Evolutionary conservation across 768 basidiomycete genomes (phyloP).

Genomic region (Suillus alpinus): DNA sequence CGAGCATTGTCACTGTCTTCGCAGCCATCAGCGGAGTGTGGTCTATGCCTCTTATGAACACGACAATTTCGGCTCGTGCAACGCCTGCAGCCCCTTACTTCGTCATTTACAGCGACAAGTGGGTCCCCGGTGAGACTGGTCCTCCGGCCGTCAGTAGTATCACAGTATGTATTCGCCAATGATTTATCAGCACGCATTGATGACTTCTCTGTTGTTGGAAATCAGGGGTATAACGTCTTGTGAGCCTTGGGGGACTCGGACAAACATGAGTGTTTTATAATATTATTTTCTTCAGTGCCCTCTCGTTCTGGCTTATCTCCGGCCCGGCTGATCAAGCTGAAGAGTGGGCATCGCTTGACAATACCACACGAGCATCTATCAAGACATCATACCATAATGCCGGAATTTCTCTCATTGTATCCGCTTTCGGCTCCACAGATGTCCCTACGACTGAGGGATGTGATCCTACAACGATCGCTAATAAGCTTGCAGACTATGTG

Average conservation of each 20-base stretch:
- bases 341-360: slow-evolving; percentile 50
- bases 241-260: slow-evolving; percentile 28
- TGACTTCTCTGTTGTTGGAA: neutral
- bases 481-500: slow-evolving; percentile 64
- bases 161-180: slow-evolving; percentile 19
- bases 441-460: slow-evolving; percentile 55
- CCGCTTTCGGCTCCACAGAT: slow-evolving; percentile 55
- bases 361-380: slow-evolving; percentile 42
- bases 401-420: slow-evolving; percentile 61
- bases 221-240: slow-evolving; percentile 60
- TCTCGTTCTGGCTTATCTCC: slow-evolving; percentile 53
- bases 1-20: neutral
- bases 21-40: neutral
- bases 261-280: neutral
- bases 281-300: slow-evolving; percentile 27
- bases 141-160: slow-evolving; percentile 34
- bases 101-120: slow-evolving; percentile 38
- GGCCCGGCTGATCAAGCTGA: slow-evolving; percentile 61
- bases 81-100: slow-evolving; percentile 35
- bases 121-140: slow-evolving; percentile 34
- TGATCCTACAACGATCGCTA: slow-evolving; percentile 64
- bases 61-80: neutral
- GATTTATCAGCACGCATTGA: neutral
- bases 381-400: slow-evolving; percentile 54
- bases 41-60: neutral